Conservation (phyloP, 176 grass and related monocot genomes). For the Zizania latifolia region DNA sequence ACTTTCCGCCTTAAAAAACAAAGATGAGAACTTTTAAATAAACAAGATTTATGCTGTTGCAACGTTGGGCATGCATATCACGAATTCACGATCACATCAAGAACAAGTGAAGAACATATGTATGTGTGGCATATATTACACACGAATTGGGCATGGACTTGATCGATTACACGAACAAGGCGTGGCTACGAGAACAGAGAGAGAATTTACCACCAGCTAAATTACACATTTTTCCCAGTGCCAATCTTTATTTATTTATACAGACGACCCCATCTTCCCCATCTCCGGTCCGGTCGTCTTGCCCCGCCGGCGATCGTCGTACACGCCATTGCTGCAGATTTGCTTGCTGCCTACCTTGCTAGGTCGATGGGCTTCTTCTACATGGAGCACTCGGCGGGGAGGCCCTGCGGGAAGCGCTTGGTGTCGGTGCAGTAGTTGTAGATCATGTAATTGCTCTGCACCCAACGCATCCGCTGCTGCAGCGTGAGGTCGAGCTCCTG, state of each 20-base stretch:
- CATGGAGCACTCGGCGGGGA: slow-evolving; percentile 71
- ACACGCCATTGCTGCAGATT: neutral
- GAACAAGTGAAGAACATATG: neutral
- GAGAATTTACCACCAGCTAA: slow-evolving; percentile 23
- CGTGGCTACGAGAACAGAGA: neutral
- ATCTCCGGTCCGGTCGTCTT: neutral
- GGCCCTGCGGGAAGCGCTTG: slow-evolving; percentile 48
- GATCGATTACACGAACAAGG: neutral
- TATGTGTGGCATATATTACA: slow-evolving; percentile 24
- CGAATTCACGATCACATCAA: neutral
- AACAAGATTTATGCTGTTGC: no score
- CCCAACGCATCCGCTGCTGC: slow-evolving; percentile 59
- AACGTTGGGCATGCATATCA: no score
- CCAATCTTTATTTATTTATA: slow-evolving; percentile 19
- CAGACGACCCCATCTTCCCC: neutral
- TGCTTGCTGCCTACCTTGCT: no score
- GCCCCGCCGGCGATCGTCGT: neutral
- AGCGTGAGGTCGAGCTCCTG: slow-evolving; percentile 71
- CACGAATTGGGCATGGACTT: neutral
- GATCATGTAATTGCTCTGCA: slow-evolving; percentile 83
- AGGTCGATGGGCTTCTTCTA: neutral
- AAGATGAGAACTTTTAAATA: neutral
- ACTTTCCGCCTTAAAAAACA: no score
- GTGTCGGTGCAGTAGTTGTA: slow-evolving; percentile 88
- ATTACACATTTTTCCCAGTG: neutral